Percentiles rank a stretch among this genome's conserved stretches.
Conservation (phyloP, 2,329 filamentous ascomycete genomes). For the Arthrobotrys sphaeroides region DNA sequence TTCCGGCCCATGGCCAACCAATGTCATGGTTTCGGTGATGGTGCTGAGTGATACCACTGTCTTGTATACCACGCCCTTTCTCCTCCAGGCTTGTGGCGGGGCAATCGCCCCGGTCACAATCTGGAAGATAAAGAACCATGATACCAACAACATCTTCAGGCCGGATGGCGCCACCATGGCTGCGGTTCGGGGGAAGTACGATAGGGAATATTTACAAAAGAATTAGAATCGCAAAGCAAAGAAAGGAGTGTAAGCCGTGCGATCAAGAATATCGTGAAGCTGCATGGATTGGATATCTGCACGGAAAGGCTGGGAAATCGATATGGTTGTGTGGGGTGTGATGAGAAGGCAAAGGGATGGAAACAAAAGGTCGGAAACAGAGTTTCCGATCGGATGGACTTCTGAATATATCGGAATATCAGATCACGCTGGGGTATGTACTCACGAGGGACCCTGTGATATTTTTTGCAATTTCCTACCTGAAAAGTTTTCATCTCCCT, state of each 20-base stretch:
- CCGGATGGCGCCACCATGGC: not conserved
- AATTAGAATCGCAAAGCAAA: not conserved
- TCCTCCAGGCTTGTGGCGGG: conserved; percentile 28
- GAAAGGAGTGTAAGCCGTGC: not conserved
- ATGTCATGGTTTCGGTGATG: conserved; percentile 27
- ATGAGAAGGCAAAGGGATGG: not conserved
- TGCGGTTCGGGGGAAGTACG: not conserved
- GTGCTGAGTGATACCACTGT: conserved; percentile 38
- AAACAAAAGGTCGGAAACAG: conserved; percentile 2
- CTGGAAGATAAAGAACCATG: conserved; percentile 16
- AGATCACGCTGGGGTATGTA: not conserved
- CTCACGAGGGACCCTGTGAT: not conserved
- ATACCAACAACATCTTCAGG: conserved; percentile 9
- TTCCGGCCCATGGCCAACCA: not conserved
- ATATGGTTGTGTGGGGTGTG: not conserved
- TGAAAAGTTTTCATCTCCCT: not conserved
- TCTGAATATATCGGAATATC: conserved; percentile 8
- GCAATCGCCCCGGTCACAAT: not conserved
- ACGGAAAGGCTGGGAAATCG: not conserved
- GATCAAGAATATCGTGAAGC: not conserved
- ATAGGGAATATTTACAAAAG: not conserved
- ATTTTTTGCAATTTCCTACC: not conserved
- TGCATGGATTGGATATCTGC: not conserved
- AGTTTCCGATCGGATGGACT: conserved; percentile 15
- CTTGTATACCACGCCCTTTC: conserved; percentile 38